These are phyloP conservation scores for Sequoiadendron giganteum DNA, from an alignment of 75 land plant species.

Conservation along the genomic window DNA sequence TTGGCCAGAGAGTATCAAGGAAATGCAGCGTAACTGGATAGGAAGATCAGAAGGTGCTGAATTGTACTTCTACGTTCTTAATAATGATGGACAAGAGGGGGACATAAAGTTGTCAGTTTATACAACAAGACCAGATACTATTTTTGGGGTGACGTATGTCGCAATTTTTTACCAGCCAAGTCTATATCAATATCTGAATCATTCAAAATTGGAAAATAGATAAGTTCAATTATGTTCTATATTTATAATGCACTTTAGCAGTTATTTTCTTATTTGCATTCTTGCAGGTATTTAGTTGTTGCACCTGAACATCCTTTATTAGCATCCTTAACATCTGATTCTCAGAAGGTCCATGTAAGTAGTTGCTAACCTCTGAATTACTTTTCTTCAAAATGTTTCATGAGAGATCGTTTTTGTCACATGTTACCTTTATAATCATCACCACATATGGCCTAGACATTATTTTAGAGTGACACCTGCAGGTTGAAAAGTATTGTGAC, in stretches of 20 bases:
- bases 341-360: conserved; percentile 54
- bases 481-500: conserved; percentile 84
- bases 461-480: conserved; percentile 13
- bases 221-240: not conserved
- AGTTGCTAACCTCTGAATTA: not conserved
- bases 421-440: not conserved
- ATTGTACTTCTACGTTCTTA: conserved; percentile 58
- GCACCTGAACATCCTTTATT: conserved; percentile 87
- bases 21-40: conserved; percentile 99
- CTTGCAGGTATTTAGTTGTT: conserved; percentile 77
- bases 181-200: not conserved
- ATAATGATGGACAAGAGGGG: conserved; percentile 39
- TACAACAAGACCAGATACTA: conserved; percentile 93
- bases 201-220: not conserved
- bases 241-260: not conserved
- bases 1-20: conserved; percentile 98
- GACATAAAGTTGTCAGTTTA: conserved; percentile 58
- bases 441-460: not conserved
- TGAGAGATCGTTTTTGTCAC: not conserved
- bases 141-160: conserved; percentile 94
- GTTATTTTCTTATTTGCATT: not conserved
- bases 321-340: conserved; percentile 46
- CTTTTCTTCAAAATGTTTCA: not conserved
- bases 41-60: conserved; percentile 97
- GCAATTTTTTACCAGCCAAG: not conserved